Evolutionary conservation across 768 basidiomycete species (phyloP).

Genomic region (Tylopilus balloui): DNA sequence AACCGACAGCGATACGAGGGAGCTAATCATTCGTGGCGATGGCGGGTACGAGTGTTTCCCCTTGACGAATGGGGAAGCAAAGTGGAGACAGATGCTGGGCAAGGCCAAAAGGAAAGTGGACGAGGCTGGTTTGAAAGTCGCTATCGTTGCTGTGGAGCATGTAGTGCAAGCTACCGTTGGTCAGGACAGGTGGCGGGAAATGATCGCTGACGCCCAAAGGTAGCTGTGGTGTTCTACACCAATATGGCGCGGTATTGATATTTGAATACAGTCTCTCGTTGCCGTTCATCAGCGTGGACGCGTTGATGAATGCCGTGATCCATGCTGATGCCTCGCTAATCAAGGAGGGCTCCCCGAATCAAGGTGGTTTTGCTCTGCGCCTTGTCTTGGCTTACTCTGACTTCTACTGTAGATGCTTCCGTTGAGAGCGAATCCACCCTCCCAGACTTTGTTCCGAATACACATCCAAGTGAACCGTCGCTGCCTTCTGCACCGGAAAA

Average conservation of each 20-base stretch:
- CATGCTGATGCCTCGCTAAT: slow-evolving; percentile 35
- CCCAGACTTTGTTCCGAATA: slow-evolving; percentile 50
- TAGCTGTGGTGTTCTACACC: slow-evolving; percentile 24
- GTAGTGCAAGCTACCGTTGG: slow-evolving; percentile 51
- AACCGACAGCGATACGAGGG: slow-evolving; percentile 44
- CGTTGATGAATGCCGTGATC: slow-evolving; percentile 50
- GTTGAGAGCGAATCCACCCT: slow-evolving; percentile 33
- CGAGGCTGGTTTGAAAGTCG: slow-evolving; percentile 41
- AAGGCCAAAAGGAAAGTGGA: slow-evolving; percentile 48
- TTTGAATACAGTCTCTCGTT: slow-evolving; percentile 34
- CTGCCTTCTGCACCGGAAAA: slow-evolving; percentile 20
- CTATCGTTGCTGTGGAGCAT: slow-evolving; percentile 49
- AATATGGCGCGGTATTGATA: slow-evolving; percentile 5
- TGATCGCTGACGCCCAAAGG: slow-evolving; percentile 50
- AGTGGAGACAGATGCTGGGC: slow-evolving; percentile 49
- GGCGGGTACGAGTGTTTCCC: slow-evolving; percentile 63
- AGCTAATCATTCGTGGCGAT: slow-evolving; percentile 52
- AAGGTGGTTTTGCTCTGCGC: slow-evolving; percentile 13
- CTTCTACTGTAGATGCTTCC: not conserved
- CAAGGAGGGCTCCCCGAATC: slow-evolving; percentile 15
- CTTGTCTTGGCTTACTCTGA: not conserved
- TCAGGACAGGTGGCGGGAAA: slow-evolving; percentile 47
- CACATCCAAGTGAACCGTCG: slow-evolving; percentile 48
- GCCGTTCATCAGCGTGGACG: slow-evolving; percentile 41
- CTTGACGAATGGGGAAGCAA: slow-evolving; percentile 43